A percentile compares a stretch with the other conserved stretches of the same genome.
Evolutionary conservation across 371 early-diverging fungal genomes (phyloP).

Genomic region (Fennellomyces sp.): DNA sequence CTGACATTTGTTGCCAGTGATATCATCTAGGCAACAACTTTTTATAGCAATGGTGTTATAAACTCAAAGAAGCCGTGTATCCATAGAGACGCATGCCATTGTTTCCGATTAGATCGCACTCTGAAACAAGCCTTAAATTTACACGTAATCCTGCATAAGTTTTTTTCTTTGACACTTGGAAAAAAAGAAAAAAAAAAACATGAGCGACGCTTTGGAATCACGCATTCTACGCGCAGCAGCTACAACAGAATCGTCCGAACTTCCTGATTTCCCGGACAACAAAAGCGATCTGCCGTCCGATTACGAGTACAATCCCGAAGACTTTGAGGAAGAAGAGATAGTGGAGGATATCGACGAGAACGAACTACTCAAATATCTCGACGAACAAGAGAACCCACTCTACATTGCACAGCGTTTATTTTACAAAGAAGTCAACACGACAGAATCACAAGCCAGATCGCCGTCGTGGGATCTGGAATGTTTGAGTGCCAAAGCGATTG

Average conservation of each 20-base stretch:
- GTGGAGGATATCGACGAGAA: constrained; percentile 60
- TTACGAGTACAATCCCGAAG: constrained; percentile 57
- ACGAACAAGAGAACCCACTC: constrained; percentile 50
- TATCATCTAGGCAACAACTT: too few relatives aligned
- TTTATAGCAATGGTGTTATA: too few relatives aligned
- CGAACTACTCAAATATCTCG: constrained; percentile 54
- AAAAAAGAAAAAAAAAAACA: neutral
- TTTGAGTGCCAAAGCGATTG: constrained; percentile 33
- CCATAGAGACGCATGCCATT: too few relatives aligned
- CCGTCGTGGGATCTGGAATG: constrained; percentile 27
- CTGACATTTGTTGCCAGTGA: too few relatives aligned
- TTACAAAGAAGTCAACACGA: constrained; percentile 47
- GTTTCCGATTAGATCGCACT: too few relatives aligned
- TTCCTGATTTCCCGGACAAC: constrained; percentile 63
- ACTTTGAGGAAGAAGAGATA: constrained; percentile 43
- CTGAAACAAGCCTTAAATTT: too few relatives aligned
- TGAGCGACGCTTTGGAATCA: constrained; percentile 26
- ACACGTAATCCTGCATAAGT: too few relatives aligned
- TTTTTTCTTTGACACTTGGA: too few relatives aligned
- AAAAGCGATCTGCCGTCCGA: constrained; percentile 64
- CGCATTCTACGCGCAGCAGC: constrained; percentile 36
- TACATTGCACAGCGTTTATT: constrained; percentile 53
- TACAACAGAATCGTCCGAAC: constrained; percentile 14
- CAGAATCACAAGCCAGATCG: constrained; percentile 27
- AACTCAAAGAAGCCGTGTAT: too few relatives aligned